Percentiles rank a stretch among this genome's conserved stretches.
Evolutionary conservation across 2,329 filamentous ascomycete genomes (phyloP).

Genomic region (Xylaria multiplex): DNA sequence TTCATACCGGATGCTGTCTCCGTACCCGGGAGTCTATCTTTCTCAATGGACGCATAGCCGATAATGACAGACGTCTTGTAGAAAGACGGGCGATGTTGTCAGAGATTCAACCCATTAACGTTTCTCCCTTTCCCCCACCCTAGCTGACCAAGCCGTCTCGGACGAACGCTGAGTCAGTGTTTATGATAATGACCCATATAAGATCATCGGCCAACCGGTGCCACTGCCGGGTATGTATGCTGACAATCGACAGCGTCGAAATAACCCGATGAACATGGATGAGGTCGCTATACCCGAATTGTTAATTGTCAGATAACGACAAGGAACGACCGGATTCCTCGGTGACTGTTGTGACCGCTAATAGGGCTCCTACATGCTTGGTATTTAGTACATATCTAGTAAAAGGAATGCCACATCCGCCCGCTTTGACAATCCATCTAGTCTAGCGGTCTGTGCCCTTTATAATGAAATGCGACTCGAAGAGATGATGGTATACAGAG

Average conservation of each 20-base stretch:
- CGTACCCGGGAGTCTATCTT: conserved; percentile 15
- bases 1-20: conserved; percentile 28
- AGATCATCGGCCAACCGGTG: conserved; percentile 36
- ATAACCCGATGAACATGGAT: conserved; percentile 31
- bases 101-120: conserved; percentile 20
- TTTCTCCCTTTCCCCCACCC: conserved; percentile 11
- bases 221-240: conserved; percentile 30
- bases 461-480: conserved; percentile 15
- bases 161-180: conserved; percentile 19
- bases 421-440: conserved; percentile 26
- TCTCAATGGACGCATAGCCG: conserved; percentile 20
- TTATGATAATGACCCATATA: conserved; percentile 23
- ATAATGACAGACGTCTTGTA: conserved; percentile 19
- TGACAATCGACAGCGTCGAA: conserved; percentile 26
- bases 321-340: conserved; percentile 19
- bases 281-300: conserved; percentile 21
- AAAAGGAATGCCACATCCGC: conserved; percentile 6
- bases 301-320: conserved; percentile 24
- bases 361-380: conserved; percentile 12
- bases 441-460: conserved; percentile 18
- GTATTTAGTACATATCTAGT: neutral
- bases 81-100: conserved; percentile 28
- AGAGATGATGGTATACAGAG: conserved; percentile 8
- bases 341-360: conserved; percentile 12
- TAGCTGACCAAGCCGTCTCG: conserved; percentile 17